Evolutionary conservation across 306 rosid species (phyloP).

Genomic region (Acacia acuminata): DNA sequence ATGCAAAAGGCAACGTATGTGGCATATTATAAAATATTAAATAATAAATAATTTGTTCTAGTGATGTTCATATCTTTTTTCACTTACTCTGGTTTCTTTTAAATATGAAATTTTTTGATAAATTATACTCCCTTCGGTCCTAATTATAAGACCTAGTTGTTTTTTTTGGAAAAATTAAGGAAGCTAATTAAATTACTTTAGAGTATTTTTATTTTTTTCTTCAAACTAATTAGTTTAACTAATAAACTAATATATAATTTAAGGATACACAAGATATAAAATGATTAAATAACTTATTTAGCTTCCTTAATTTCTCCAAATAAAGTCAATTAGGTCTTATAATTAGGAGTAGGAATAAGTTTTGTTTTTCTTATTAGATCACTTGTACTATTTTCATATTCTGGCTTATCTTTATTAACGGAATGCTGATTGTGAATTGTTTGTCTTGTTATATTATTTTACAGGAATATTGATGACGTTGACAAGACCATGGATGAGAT

Average conservation of each 20-base stretch:
- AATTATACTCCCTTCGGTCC: too few relatives aligned
- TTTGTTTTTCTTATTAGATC: not conserved
- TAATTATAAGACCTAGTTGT: too few relatives aligned
- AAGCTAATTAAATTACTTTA: too few relatives aligned
- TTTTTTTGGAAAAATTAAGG: too few relatives aligned
- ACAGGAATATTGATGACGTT: constrained; percentile 93
- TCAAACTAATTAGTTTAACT: too few relatives aligned
- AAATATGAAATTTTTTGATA: not conserved
- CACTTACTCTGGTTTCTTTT: not conserved
- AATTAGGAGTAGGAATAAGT: too few relatives aligned
- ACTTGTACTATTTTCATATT: not conserved
- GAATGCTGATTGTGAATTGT: constrained; percentile 21
- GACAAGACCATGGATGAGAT: constrained; percentile 99
- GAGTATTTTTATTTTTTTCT: too few relatives aligned
- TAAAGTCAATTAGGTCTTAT: too few relatives aligned
- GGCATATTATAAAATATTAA: constrained; percentile 8
- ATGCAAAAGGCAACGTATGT: constrained; percentile 98
- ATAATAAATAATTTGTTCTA: not conserved
- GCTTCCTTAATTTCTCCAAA: too few relatives aligned
- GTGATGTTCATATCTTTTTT: not conserved
- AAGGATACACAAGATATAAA: too few relatives aligned
- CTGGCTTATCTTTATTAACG: not conserved
- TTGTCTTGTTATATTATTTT: constrained; percentile 24
- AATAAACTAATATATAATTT: too few relatives aligned
- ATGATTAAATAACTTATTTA: too few relatives aligned